Base-by-base conservation (phyloP, 75 land plant species). In the Adiantum capillusveneris region DNA sequence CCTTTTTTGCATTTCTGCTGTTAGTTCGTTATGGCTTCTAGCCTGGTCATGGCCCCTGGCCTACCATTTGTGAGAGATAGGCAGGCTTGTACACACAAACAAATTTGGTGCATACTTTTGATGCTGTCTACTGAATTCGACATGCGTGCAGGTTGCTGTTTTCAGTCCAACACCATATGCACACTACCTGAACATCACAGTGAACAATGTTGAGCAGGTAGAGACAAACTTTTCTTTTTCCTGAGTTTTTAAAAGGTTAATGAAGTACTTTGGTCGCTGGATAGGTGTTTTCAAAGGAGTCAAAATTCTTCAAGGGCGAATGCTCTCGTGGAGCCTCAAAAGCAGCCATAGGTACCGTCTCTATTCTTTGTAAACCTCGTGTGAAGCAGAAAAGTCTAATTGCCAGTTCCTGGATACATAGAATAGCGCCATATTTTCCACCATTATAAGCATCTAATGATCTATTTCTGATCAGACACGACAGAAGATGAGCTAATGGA, bases 161-260 rank as follows among this genome's bases (percentile, higher is more conserved):
- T 86, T 86, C 56, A 70, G 70, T 48, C 84, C 86, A 60, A 34
- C 70, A 14, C 75, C 64, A 17, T 58, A 66, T 45, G 57, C 69
- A 21, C 72, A 60, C 21, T 83, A 80, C 65, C 64, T 86, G 53
- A 86, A 86, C 62, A 65, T 86, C 20, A 80, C 79, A 11, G 25
- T 68, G 7, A 57, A 59, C 61, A 86, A 86, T 70, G 67, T 86
- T 50, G 79, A 75, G 12, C 82, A 86, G 90, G 90, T 83, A 30
- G 22, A 46, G 50, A 14, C 43, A 9, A 41, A 14, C 50, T 46
- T 46, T 18, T 3, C 6, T 46, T 18, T 46, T 31, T 7, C 12
- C 29, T 22, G 12, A 12, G 2, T 26, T 12, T 13, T 34, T 34
- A 34, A 5, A 9, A 34, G 50, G 13, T 46, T 46, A 18, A 18